These are phyloP conservation scores for Linnemannia hyalina DNA, from an alignment of 192 early-diverging fungal genomes.

Conservation along the genomic window DNA sequence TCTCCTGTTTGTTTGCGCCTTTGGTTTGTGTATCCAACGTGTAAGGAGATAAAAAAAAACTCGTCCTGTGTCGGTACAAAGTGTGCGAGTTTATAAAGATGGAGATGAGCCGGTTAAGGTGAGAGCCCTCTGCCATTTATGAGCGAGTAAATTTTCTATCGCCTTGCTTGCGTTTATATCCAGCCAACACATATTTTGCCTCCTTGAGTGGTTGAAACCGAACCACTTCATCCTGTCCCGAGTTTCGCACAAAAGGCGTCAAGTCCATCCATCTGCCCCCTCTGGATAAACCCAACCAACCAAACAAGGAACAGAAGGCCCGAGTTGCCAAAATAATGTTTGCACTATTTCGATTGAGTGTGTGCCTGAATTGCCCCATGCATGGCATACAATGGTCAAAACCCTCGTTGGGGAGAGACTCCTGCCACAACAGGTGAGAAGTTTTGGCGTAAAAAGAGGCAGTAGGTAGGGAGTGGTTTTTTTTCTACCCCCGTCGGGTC, in stretches of 20 bases:
- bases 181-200: background rate
- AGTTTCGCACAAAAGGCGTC: background rate
- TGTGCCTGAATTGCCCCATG: too few species aligned
- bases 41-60: background rate
- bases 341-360: background rate
- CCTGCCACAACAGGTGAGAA: too few species aligned
- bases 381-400: too few species aligned
- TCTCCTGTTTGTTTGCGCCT: background rate
- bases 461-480: background rate
- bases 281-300: background rate
- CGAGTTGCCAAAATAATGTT: background rate
- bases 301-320: background rate
- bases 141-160: background rate
- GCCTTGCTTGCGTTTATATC: background rate
- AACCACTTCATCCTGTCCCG: background rate
- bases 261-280: background rate
- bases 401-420: too few species aligned
- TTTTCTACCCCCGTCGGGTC: background rate
- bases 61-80: background rate
- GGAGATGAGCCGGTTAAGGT: background rate
- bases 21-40: background rate
- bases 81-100: background rate
- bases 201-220: background rate
- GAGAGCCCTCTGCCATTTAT: background rate
- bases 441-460: too few species aligned